Evolutionary conservation across 192 early-diverging fungal genomes (phyloP).

Genomic region (Backusella tarrabulga): DNA sequence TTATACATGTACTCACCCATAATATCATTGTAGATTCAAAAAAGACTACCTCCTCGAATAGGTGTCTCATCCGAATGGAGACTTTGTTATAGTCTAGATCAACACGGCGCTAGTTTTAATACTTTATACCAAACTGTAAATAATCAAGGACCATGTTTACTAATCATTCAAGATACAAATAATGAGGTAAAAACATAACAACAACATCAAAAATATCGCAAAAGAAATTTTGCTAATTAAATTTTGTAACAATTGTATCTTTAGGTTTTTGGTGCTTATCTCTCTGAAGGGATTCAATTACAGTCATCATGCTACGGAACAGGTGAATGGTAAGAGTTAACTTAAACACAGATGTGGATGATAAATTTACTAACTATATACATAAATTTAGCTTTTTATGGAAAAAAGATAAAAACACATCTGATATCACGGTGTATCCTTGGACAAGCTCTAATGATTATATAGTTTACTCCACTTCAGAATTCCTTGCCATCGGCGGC

Average conservation of each 20-base stretch:
- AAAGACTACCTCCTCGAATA: constrained; percentile 67
- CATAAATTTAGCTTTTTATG: constrained; percentile 63
- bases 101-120: constrained; percentile 86
- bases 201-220: neutral
- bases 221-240: neutral
- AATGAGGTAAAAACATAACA: constrained; percentile 38
- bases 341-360: neutral
- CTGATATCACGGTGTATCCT: constrained; percentile 48
- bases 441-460: constrained; percentile 77
- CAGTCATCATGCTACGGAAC: constrained; percentile 71
- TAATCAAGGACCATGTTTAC: constrained; percentile 60
- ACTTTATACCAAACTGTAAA: constrained; percentile 69
- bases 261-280: constrained; percentile 75
- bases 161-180: constrained; percentile 64
- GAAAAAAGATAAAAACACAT: constrained; percentile 46
- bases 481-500: constrained; percentile 76
- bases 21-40: constrained; percentile 12
- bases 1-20: neutral
- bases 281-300: constrained; percentile 63
- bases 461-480: constrained; percentile 64
- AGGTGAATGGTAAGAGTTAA: constrained; percentile 65
- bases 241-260: neutral
- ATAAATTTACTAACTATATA: neutral
- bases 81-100: constrained; percentile 86
- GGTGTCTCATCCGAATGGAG: constrained; percentile 72